These are phyloP conservation scores for Cercospora canescens DNA, from an alignment of 2,329 filamentous ascomycete species.

Conservation along the genomic window DNA sequence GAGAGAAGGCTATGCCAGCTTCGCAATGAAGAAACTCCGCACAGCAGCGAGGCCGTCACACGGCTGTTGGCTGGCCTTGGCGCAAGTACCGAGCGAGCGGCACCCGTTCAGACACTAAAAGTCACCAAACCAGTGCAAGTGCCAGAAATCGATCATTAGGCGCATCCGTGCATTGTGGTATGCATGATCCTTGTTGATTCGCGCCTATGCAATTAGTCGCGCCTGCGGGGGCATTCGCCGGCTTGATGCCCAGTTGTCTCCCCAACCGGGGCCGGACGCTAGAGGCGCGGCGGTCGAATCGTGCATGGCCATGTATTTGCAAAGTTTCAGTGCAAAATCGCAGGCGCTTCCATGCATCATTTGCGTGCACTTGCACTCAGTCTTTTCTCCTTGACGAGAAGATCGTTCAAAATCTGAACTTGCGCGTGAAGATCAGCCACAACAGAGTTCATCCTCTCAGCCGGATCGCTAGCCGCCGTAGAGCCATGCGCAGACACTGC, in stretches of 20 bases:
- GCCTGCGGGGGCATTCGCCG: conserved; percentile 3
- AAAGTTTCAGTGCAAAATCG: conserved; percentile 3
- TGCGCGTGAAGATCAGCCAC: conserved; percentile 26
- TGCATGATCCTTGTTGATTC: conserved; percentile 14
- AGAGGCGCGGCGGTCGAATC: neutral
- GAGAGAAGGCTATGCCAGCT: conserved; percentile 21
- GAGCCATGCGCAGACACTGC: conserved; percentile 12
- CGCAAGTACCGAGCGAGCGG: conserved; percentile 13
- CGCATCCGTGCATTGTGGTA: conserved; percentile 6
- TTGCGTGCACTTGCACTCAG: conserved; percentile 2
- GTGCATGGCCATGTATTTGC: conserved; percentile 3
- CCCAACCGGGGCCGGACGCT: conserved; percentile 6
- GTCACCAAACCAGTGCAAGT: conserved; percentile 5
- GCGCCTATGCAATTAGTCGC: conserved; percentile 18
- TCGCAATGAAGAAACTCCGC: conserved; percentile 8
- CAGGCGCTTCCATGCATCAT: conserved; percentile 13
- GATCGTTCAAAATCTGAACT: conserved; percentile 21
- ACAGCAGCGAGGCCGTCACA: conserved; percentile 10
- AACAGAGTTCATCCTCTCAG: conserved; percentile 21
- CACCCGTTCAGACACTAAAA: conserved; percentile 7
- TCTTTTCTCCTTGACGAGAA: conserved; percentile 18
- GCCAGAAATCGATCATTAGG: conserved; percentile 5
- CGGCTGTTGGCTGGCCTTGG: conserved; percentile 11
- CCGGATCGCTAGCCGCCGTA: conserved; percentile 12
- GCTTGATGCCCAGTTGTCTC: conserved; percentile 9